Conservation (phyloP, 441 rosid genomes). For the Populus hybrid region DNA sequence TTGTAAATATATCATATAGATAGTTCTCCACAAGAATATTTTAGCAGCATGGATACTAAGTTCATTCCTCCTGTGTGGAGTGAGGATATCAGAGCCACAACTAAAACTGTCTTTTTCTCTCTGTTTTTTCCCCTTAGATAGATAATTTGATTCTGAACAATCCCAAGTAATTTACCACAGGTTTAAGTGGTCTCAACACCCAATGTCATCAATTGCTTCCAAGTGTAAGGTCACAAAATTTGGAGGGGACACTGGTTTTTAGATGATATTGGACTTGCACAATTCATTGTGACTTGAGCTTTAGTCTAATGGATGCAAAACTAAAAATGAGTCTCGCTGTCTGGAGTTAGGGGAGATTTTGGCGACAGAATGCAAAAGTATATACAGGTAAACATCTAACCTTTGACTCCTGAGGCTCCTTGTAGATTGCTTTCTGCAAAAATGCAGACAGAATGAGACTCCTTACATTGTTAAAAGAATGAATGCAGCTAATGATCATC, state of each 20-base stretch:
- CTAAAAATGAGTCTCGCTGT: background rate
- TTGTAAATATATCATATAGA: background rate
- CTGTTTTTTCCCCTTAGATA: background rate
- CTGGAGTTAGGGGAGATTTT: background rate
- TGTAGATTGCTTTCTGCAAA: constrained; percentile 82
- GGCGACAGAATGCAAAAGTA: background rate
- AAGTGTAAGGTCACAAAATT: background rate
- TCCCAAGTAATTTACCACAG: background rate
- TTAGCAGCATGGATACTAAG: background rate
- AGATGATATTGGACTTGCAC: background rate
- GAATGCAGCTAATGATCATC: background rate
- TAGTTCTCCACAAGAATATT: too few species aligned
- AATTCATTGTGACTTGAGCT: background rate
- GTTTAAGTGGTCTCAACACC: background rate
- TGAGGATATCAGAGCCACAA: background rate
- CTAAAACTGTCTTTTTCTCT: background rate
- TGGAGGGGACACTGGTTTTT: background rate
- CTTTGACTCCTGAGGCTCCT: constrained; percentile 82
- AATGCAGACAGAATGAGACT: background rate
- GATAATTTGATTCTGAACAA: background rate
- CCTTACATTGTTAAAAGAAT: constrained; percentile 9
- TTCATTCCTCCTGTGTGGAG: background rate
- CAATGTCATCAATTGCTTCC: background rate
- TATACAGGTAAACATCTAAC: constrained; percentile 34
- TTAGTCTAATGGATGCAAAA: background rate